These are phyloP conservation scores for Penicillium sp. DNA, from an alignment of 2,329 filamentous ascomycete genomes.

Conservation along the genomic window DNA sequence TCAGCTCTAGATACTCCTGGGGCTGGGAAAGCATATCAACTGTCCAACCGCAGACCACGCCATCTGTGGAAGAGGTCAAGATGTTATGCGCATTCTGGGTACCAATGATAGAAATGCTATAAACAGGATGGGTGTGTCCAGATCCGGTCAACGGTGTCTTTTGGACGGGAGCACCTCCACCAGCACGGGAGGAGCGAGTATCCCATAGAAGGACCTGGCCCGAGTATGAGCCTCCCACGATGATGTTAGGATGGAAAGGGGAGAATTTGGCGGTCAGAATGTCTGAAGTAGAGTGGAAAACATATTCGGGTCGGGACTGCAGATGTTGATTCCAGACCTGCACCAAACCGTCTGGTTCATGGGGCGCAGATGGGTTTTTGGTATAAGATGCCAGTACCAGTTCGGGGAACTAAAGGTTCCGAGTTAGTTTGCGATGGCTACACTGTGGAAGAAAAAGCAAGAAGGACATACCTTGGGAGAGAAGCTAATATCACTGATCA, in stretches of 20 bases:
- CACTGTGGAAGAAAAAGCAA: no score
- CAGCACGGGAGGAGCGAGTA: slow-evolving; percentile 80
- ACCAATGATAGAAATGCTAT: slow-evolving; percentile 91
- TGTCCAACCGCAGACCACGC: slow-evolving; percentile 94
- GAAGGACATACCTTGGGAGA: slow-evolving; percentile 77
- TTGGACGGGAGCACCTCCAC: slow-evolving; percentile 73
- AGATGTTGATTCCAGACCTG: slow-evolving; percentile 98
- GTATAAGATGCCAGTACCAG: slow-evolving; percentile 93
- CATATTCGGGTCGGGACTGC: slow-evolving; percentile 91
- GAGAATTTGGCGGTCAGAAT: slow-evolving; percentile 96
- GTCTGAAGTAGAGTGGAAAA: slow-evolving; percentile 95
- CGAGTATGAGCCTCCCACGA: slow-evolving; percentile 94
- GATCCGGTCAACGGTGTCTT: slow-evolving; percentile 95
- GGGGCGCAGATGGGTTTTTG: slow-evolving; percentile 92
- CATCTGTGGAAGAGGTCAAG: slow-evolving; percentile 94
- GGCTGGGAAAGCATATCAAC: slow-evolving; percentile 98
- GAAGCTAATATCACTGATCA: slow-evolving; percentile 94
- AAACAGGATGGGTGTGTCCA: slow-evolving; percentile 94
- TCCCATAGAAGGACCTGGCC: slow-evolving; percentile 98
- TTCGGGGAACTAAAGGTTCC: slow-evolving; percentile 72
- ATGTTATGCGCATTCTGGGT: slow-evolving; percentile 99
- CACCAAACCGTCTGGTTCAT: slow-evolving; percentile 89
- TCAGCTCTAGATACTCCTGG: slow-evolving; percentile 88
- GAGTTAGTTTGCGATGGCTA: no score
- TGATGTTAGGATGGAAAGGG: slow-evolving; percentile 96